Conservation (phyloP, 2,329 filamentous ascomycete species). For the Clonostachys rhizophaga region DNA sequence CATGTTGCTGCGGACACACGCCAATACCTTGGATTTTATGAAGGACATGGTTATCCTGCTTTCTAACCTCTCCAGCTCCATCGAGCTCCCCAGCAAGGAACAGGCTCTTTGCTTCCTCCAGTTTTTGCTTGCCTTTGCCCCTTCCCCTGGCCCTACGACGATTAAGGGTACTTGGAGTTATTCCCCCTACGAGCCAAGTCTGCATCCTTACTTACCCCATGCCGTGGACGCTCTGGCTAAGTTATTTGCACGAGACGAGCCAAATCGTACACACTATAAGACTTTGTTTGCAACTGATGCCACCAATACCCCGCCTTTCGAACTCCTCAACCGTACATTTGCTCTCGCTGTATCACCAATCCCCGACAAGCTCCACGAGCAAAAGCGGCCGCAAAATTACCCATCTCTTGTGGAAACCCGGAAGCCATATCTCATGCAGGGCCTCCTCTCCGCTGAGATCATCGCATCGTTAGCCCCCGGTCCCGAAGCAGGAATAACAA, state of each 20-base stretch:
- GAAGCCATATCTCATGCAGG: constrained; percentile 89
- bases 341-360: constrained; percentile 80
- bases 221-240: constrained; percentile 91
- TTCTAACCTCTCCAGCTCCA: constrained; percentile 78
- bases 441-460: constrained; percentile 85
- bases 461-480: constrained; percentile 69
- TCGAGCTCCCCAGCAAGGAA: constrained; percentile 80
- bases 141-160: constrained; percentile 60
- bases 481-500: constrained; percentile 68
- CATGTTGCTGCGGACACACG: constrained; percentile 75
- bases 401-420: constrained; percentile 72
- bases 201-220: constrained; percentile 84
- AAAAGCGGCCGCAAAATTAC: constrained; percentile 53
- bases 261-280: constrained; percentile 82
- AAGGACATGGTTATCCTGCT: constrained; percentile 88
- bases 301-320: constrained; percentile 58
- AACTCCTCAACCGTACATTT: constrained; percentile 83
- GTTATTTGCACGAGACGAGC: constrained; percentile 86
- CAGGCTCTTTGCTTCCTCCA: constrained; percentile 83
- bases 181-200: constrained; percentile 70
- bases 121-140: constrained; percentile 87
- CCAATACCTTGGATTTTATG: constrained; percentile 93
- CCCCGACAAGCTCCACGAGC: constrained; percentile 55
- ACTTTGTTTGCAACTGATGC: constrained; percentile 74
- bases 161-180: constrained; percentile 63